These are phyloP conservation scores for Voacanga thouarsii DNA, from an alignment of 257 asterid species.

Conservation along the genomic window DNA sequence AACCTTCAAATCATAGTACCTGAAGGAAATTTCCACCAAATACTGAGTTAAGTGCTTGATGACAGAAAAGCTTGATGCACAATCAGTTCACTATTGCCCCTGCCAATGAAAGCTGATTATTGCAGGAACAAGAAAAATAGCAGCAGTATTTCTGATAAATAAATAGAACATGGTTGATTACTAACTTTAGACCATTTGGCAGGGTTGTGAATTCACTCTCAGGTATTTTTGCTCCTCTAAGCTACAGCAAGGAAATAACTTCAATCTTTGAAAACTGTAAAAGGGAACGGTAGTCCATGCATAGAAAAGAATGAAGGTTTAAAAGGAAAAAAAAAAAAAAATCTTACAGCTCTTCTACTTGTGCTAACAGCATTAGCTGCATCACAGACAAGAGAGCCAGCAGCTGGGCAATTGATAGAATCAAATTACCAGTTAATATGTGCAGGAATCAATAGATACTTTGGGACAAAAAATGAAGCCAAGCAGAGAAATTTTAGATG, in stretches of 20 bases:
- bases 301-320: background rate
- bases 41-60: constrained; percentile 3
- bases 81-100: background rate
- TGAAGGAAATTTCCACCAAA: constrained; percentile 28
- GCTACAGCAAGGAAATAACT: constrained; percentile 55
- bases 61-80: constrained; percentile 5
- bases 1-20: constrained; percentile 91
- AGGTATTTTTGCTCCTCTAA: constrained; percentile 83
- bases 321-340: background rate
- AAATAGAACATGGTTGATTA: constrained; percentile 4
- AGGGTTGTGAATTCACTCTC: constrained; percentile 79
- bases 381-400: constrained; percentile 53
- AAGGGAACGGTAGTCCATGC: background rate
- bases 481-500: background rate
- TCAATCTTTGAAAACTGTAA: constrained; percentile 2
- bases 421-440: constrained; percentile 20
- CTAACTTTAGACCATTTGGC: constrained; percentile 93
- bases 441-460: background rate
- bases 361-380: constrained; percentile 84
- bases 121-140: background rate
- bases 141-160: background rate
- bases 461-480: background rate
- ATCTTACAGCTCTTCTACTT: constrained; percentile 93
- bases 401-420: constrained; percentile 48
- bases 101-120: background rate